Base-by-base conservation (phyloP, 2,329 filamentous ascomycete species). In the Aspergillus ustus region DNA sequence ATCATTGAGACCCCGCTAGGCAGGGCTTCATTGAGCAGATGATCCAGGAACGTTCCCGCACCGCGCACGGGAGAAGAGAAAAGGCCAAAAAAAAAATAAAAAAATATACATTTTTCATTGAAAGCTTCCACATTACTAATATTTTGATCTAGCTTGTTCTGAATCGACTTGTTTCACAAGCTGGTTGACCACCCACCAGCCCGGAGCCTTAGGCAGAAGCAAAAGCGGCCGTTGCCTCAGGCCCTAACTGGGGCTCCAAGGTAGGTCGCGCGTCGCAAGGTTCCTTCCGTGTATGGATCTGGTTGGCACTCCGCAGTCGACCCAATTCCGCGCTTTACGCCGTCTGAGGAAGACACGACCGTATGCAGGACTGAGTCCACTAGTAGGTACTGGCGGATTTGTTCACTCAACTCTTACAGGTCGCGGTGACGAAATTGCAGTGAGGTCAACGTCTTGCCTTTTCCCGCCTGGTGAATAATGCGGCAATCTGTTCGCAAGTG, bases 41-140 rank as follows among this genome's bases (percentile, higher is more conserved):
- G 60, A 67, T 63, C 63, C 66, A 66, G 66, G 66, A 66, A 67
- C 66, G 61, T 63, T 67, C 53, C 59, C 60, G 54, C 54, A 19
- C 52, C 31, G 56, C 57, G 59, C 51, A 34, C 54, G 45, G 56
- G 56, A 59, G 50, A 31, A 57, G 31, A 53, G 20, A 53, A 56
- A 52, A 59, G 54, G 7, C 22, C 59, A 46, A 25, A 58, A 8
- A 48, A 48, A 28, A 13, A 48, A 15, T 1, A 48, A 48, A n/a
- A n/a, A n/a, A n/a, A n/a, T n/a, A n/a, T n/a, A n/a, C 20, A 48
- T 40, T 40, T 40, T 40, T 40, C 31, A 48, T 6, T 25, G 20
- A 25, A 48, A 19, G 43, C 9, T 22, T 48, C 19, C 19, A 6
- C 28, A n/a, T 29, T 25, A 55, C 13, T 40, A 53, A n/a, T 46